These are phyloP conservation scores for Neurospora sp. DNA, from an alignment of 495 filamentous ascomycete genomes.

Conservation along the genomic window DNA sequence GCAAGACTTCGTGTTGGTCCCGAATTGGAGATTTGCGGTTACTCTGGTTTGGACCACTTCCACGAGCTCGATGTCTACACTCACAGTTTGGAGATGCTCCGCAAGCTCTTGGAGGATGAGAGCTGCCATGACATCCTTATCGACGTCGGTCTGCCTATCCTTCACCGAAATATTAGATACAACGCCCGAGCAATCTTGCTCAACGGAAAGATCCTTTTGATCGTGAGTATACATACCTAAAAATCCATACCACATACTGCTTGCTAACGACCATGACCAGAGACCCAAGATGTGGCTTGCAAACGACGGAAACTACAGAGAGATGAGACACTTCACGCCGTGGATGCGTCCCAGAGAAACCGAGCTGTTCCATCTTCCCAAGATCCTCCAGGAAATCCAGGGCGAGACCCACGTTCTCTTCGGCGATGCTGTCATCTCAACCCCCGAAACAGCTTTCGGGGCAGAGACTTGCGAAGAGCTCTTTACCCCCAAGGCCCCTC, in stretches of 20 bases:
- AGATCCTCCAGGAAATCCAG: conserved; percentile 48
- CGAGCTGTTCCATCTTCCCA: conserved; percentile 68
- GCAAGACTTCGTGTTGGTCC: conserved; percentile 70
- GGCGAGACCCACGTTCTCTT: conserved; percentile 54
- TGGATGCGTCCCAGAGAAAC: conserved; percentile 37
- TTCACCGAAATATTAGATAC: conserved; percentile 58
- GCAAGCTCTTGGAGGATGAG: conserved; percentile 50
- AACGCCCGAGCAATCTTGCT: conserved; percentile 64
- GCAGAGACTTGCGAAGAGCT: conserved; percentile 74
- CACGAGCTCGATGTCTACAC: conserved; percentile 51
- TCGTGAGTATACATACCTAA: conserved; percentile 23
- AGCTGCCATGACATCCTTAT: conserved; percentile 67
- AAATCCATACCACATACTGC: not conserved
- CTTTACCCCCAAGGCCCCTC: conserved; percentile 55
- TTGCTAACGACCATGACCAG: not conserved
- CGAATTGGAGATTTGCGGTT: conserved; percentile 44
- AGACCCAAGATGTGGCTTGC: conserved; percentile 78
- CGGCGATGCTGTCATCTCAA: conserved; percentile 68
- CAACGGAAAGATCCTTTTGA: conserved; percentile 59
- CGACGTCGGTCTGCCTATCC: conserved; percentile 63
- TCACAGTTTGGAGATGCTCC: conserved; percentile 66
- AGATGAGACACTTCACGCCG: conserved; percentile 53
- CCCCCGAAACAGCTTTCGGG: conserved; percentile 60
- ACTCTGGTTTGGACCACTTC: conserved; percentile 61
- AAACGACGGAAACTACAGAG: conserved; percentile 65